phyloP scores from a whole-genome alignment of 208 protist species.

The Leishmania lainsoni region DNA sequence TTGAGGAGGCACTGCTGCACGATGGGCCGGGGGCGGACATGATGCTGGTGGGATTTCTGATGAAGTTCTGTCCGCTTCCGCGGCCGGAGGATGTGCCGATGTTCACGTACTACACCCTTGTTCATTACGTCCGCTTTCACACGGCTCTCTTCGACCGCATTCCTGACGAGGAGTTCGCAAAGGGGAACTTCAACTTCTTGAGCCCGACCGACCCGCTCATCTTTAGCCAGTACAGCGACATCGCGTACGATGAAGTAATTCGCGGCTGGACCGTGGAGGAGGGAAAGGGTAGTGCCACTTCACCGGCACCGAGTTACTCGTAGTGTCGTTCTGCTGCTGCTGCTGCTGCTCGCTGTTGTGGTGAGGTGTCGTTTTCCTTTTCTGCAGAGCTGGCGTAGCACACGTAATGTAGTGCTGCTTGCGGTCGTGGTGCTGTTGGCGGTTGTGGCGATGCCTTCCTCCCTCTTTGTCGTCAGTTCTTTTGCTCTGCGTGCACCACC shows the following conservation, averaged over 20 bases:
- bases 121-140: slow-evolving; percentile 93
- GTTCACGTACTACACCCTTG: slow-evolving; percentile 91
- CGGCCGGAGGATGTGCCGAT: slow-evolving; percentile 89
- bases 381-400: background rate
- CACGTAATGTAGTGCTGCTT: background rate
- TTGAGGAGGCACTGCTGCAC: slow-evolving; percentile 87
- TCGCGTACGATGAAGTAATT: slow-evolving; percentile 75
- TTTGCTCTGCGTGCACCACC: background rate
- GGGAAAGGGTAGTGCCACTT: background rate
- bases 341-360: background rate
- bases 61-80: slow-evolving; percentile 88
- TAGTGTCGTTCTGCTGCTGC: slow-evolving; percentile 2
- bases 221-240: slow-evolving; percentile 76
- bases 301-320: background rate
- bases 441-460: background rate
- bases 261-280: slow-evolving; percentile 59
- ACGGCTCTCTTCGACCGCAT: slow-evolving; percentile 89
- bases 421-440: background rate
- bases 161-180: slow-evolving; percentile 79
- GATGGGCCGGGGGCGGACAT: slow-evolving; percentile 81
- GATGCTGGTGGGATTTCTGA: slow-evolving; percentile 88
- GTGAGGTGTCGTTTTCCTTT: background rate
- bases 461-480: background rate
- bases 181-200: slow-evolving; percentile 90
- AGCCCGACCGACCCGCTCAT: slow-evolving; percentile 80